Evolutionary conservation across 176 grass and related monocot genomes (phyloP).

Genomic region (Ananas comosus): DNA sequence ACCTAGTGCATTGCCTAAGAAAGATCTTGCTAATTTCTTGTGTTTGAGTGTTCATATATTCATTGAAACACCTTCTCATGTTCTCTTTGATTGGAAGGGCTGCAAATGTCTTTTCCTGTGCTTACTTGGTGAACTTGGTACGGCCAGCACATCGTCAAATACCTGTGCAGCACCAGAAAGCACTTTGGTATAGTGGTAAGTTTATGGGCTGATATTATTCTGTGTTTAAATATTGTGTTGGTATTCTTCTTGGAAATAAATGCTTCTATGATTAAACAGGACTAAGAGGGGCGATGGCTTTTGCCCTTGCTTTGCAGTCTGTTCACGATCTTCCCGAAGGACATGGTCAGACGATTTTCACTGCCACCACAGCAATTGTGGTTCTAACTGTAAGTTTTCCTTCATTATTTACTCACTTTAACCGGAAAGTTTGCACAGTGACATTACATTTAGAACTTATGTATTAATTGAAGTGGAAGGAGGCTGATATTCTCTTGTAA

Average conservation of each 20-base stretch:
- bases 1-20: too few species aligned
- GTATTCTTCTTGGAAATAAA: neutral
- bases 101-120: slow-evolving; percentile 91
- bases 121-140: slow-evolving; percentile 73
- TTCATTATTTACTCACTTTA: too few species aligned
- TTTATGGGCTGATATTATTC: slow-evolving; percentile 7
- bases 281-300: slow-evolving; percentile 98
- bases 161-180: slow-evolving; percentile 88
- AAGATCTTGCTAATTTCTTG: too few species aligned
- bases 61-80: neutral
- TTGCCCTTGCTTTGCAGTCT: slow-evolving; percentile 98
- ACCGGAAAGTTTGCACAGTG: too few species aligned
- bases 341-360: slow-evolving; percentile 95
- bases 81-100: slow-evolving; percentile 32
- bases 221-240: neutral
- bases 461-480: too few species aligned
- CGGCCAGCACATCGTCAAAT: slow-evolving; percentile 70
- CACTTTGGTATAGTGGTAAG: slow-evolving; percentile 98
- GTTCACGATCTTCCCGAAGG: slow-evolving; percentile 91
- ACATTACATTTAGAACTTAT: too few species aligned
- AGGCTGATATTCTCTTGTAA: too few species aligned
- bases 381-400: slow-evolving; percentile 68
- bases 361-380: slow-evolving; percentile 88
- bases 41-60: too few species aligned
- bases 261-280: slow-evolving; percentile 44